Conservation (phyloP, 768 basidiomycete genomes). For the Auricularia sp. region DNA sequence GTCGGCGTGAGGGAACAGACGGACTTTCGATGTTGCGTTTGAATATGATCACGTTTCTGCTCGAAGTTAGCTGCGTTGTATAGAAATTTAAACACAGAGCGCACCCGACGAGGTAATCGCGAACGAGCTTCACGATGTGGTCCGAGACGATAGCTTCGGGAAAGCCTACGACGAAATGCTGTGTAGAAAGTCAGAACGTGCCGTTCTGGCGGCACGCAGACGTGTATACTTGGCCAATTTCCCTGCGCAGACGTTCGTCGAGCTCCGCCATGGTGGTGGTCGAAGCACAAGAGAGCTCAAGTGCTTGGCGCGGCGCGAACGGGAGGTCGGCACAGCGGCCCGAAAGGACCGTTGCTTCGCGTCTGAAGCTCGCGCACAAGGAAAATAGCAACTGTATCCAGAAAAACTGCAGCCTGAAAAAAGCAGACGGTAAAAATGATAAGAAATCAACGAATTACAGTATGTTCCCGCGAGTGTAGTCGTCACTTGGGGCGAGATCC, state of each 20-base stretch:
- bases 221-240: constrained; percentile 35
- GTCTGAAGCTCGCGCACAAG: too few relatives aligned
- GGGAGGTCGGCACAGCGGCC: too few relatives aligned
- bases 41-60: constrained; percentile 37
- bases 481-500: too few relatives aligned
- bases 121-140: constrained; percentile 46
- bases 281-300: too few relatives aligned
- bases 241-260: constrained; percentile 13
- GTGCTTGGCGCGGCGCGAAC: too few relatives aligned
- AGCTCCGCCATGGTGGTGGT: too few relatives aligned
- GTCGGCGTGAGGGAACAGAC: neutral
- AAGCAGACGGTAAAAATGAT: too few relatives aligned
- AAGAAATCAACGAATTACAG: too few relatives aligned
- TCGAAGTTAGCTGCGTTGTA: constrained; percentile 22
- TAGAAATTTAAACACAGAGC: constrained; percentile 6
- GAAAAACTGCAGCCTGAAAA: too few relatives aligned
- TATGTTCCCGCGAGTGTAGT: too few relatives aligned
- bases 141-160: constrained; percentile 44
- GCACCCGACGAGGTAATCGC: constrained; percentile 51
- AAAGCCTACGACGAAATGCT: constrained; percentile 70
- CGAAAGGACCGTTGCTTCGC: too few relatives aligned
- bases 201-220: neutral
- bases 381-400: too few relatives aligned
- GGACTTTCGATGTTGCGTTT: constrained; percentile 53
- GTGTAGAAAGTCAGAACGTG: neutral